These are phyloP conservation scores for Ruellia speciosa DNA, from an alignment of 305 asterid genomes.

Conservation along the genomic window DNA sequence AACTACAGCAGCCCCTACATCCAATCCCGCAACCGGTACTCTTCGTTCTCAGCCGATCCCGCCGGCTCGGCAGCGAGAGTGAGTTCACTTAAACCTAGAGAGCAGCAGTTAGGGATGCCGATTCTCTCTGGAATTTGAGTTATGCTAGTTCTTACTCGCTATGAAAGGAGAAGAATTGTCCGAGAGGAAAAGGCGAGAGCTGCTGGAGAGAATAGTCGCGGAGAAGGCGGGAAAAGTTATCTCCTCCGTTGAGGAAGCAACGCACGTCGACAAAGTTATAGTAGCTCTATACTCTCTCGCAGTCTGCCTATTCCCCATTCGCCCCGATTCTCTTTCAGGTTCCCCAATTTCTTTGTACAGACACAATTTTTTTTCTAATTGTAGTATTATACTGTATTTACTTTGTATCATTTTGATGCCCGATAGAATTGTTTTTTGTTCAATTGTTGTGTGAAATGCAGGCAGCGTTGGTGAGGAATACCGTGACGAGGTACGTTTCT, in stretches of 20 bases:
- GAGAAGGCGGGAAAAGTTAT: constrained; percentile 56
- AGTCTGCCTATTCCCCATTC: constrained; percentile 48
- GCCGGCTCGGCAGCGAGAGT: background rate
- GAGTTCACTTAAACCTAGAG: background rate
- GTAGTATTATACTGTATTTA: background rate
- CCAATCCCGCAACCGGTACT: too few species aligned
- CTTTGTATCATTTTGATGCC: background rate
- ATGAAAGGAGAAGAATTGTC: constrained; percentile 20
- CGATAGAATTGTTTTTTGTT: background rate
- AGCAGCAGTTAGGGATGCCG: background rate
- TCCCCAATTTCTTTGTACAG: background rate
- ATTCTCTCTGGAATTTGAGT: background rate
- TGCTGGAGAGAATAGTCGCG: constrained; percentile 37
- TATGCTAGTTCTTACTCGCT: background rate
- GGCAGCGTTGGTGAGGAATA: constrained; percentile 52
- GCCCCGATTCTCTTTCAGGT: constrained; percentile 48
- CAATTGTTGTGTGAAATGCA: constrained; percentile 23
- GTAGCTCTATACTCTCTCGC: constrained; percentile 70
- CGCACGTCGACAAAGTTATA: constrained; percentile 62
- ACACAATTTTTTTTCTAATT: background rate
- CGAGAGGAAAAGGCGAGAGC: constrained; percentile 26
- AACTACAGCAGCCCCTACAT: too few species aligned
- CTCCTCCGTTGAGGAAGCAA: constrained; percentile 40
- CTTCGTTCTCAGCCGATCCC: background rate
- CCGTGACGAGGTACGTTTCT: constrained; percentile 41